Evolutionary conservation across 352 stramenopile species (phyloP), one percentile per base, ranked within the genome.

Genomic region (Globisporangium apiculatum): DNA sequence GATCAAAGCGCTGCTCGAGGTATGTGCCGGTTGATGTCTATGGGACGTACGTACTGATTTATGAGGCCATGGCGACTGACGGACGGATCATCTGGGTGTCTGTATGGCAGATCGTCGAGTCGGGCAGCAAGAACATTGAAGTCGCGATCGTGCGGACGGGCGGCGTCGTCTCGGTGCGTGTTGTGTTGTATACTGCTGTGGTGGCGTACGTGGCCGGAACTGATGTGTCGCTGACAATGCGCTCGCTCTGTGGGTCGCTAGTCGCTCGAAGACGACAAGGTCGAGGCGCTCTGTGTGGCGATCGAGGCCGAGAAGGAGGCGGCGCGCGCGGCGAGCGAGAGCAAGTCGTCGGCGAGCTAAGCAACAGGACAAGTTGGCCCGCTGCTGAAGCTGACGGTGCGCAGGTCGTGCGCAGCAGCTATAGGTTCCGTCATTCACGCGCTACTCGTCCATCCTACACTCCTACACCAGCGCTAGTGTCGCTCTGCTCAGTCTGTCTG

Each of bases 101-200:
- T 49, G n/a, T 51, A 35, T 17, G 36, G 15, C 47, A 63, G 58
- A 57, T 99, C 50, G 97, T 99, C 42, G 97, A 99, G 64, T 97
- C 94, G 51, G 96, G 96, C 61, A 96, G 94, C 57, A 99, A 99
- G 76, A 99, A 99, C 74, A 99, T 99, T 86, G 96, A 99, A 80
- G 92, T 99, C 58, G 96, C 94, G 51, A 86, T 99, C 42, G 84
- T 99, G 40, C 71, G 80, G 69, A 75, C 66, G 36, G 81, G 78
- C 37, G 81, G 82, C 58, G 76, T 87, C 55, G 71, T 91, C 42
- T 66, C 79, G 81, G 82, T 91, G 71, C 58, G 75, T 72, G 24
- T 31, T 31, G 24, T 31, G 24, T 31, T 31, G 24, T 31, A 31
- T 31, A 31, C 24, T 31, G 24, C 24, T 31, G 24, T 31, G 24